These are phyloP conservation scores for Fusarium temperatum DNA, from an alignment of 2,329 filamentous ascomycete genomes.

Conservation along the genomic window DNA sequence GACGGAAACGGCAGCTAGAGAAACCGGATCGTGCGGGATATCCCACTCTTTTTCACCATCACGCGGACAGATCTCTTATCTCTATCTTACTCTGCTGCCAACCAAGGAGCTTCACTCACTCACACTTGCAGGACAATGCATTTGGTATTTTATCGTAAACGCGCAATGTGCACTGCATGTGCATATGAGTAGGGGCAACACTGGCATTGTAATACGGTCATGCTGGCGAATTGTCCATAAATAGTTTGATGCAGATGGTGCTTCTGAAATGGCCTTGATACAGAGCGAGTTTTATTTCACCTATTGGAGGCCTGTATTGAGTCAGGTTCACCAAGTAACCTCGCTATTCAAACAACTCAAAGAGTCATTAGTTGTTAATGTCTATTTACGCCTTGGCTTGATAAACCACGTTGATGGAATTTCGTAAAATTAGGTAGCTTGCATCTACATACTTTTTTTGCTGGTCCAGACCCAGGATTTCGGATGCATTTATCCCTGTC, in stretches of 20 bases:
- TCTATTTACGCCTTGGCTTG: neutral
- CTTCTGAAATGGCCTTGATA: neutral
- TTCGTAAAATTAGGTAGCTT: neutral
- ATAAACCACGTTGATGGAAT: neutral
- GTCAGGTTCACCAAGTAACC: neutral
- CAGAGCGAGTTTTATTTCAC: neutral
- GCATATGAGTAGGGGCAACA: neutral
- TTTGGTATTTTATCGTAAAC: neutral
- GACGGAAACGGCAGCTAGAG: slow-evolving; percentile 24
- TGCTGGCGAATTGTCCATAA: neutral
- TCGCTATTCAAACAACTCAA: fast-evolving
- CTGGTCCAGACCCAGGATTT: neutral
- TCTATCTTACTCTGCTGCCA: neutral
- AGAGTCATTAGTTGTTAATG: neutral
- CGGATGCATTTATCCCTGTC: neutral
- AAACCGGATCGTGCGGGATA: slow-evolving; percentile 14
- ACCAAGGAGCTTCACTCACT: neutral
- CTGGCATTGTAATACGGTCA: neutral
- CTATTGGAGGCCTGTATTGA: neutral
- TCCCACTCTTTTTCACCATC: slow-evolving; percentile 25
- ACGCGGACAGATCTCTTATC: slow-evolving; percentile 32
- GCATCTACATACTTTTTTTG: neutral
- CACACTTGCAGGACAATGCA: neutral
- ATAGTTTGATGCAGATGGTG: neutral
- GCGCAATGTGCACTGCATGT: neutral